Conservation (phyloP, 805 yeast species). For the Cyberlindnera meyerae region DNA sequence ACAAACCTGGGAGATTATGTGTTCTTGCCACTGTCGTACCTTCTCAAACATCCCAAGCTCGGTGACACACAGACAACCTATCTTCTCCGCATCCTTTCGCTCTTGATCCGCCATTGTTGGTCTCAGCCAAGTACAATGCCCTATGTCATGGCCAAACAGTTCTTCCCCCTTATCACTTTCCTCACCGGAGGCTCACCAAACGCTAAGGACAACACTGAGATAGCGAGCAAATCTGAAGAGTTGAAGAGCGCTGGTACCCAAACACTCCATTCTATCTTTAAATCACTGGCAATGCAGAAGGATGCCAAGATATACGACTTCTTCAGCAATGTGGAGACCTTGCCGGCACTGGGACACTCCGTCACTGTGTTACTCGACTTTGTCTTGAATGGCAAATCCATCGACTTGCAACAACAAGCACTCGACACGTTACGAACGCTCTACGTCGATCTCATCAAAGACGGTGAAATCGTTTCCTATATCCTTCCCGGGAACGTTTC, state of each 20-base stretch:
- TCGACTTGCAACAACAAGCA: constrained; percentile 29
- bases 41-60: constrained; percentile 44
- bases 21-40: constrained; percentile 53
- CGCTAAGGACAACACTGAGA: constrained; percentile 23
- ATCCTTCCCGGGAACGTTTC: constrained; percentile 51
- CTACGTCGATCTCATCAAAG: constrained; percentile 32
- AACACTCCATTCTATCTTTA: constrained; percentile 28
- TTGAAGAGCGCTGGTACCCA: constrained; percentile 33
- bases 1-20: constrained; percentile 53
- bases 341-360: constrained; percentile 45
- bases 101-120: constrained; percentile 48
- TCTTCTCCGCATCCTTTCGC: constrained; percentile 39
- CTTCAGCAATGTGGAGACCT: constrained; percentile 29
- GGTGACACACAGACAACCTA: constrained; percentile 43
- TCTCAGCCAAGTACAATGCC: constrained; percentile 32
- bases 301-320: constrained; percentile 21
- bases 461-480: constrained; percentile 46
- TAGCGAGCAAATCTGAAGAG: constrained; percentile 30
- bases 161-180: constrained; percentile 42
- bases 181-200: constrained; percentile 44
- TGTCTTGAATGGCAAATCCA: constrained; percentile 25
- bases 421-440: constrained; percentile 32
- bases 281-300: constrained; percentile 26
- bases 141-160: constrained; percentile 36
- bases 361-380: constrained; percentile 40